Percentiles rank a stretch among this genome's conserved stretches.
Conservation (phyloP, 805 yeast genomes). For the Wickerhamomyces kurtzmanii region DNA sequence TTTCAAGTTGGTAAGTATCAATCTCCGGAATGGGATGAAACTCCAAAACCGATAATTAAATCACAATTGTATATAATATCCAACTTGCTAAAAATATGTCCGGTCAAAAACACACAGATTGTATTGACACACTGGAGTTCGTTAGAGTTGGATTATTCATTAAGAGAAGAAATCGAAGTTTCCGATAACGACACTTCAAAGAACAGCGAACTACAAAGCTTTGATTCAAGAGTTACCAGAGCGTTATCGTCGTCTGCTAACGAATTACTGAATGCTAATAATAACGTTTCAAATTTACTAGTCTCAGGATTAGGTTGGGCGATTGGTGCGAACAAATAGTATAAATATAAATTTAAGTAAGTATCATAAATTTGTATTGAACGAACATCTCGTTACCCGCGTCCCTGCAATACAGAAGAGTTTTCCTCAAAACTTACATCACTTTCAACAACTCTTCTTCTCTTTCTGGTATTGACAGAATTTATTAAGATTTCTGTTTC, state of each 20-base stretch:
- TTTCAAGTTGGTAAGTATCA: slow-evolving; percentile 62
- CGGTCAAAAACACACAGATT: slow-evolving; percentile 42
- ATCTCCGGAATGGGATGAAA: slow-evolving; percentile 33
- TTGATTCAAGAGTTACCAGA: slow-evolving; percentile 12
- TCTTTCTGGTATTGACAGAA: neutral
- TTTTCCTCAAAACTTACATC: slow-evolving; percentile 1
- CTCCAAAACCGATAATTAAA: slow-evolving; percentile 26
- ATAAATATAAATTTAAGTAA: neutral
- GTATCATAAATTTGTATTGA: neutral
- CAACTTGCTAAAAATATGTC: slow-evolving; percentile 38
- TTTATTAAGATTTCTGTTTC: slow-evolving; percentile 1
- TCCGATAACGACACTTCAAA: slow-evolving; percentile 3
- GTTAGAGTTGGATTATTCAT: slow-evolving; percentile 29
- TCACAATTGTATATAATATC: slow-evolving; percentile 49
- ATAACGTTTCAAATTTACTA: slow-evolving; percentile 30
- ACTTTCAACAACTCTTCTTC: neutral
- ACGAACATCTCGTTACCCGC: too few relatives aligned
- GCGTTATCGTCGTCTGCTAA: slow-evolving; percentile 13
- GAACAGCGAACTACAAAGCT: slow-evolving; percentile 2
- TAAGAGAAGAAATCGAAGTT: slow-evolving; percentile 16
- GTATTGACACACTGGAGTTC: slow-evolving; percentile 58
- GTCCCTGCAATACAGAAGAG: too few relatives aligned
- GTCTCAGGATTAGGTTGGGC: slow-evolving; percentile 45
- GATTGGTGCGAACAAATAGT: slow-evolving; percentile 27
- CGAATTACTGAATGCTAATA: slow-evolving; percentile 11